Evolutionary conservation across 140 eudicot species (phyloP), one percentile per base, ranked within the genome.

Genomic region (Bidens hawaiensis): DNA sequence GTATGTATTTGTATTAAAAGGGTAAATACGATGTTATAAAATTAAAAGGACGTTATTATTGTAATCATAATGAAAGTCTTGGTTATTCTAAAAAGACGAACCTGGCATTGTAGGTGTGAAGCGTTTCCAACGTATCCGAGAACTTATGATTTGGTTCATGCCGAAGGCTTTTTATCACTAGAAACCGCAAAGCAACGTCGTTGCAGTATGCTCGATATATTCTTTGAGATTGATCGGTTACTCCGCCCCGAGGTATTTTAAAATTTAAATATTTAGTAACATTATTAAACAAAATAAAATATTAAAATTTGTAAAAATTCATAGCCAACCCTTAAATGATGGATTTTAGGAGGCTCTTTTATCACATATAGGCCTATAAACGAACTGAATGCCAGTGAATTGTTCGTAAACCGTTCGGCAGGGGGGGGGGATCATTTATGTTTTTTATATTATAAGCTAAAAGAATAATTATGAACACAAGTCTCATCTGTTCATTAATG

Each of bases 71-170:
- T 47, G 4, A 8, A 6, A 4, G 11, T 13, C 2, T 18, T 47
- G 19, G 24, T 18, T 47, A 16, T 47, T 17, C 26, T 47, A 17
- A 17, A 47, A 17, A 16, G 19, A 7, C 7, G 14, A 7, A 47
- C 5, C 13, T 3, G 25, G 17, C 11, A 17, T 21, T 15, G 58
- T 78, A 94, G 99, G 99, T 94, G 99, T 65, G 97, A 88, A 74
- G 83, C 99, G 18, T 94, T 94, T 76, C 99, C 99, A 58, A 78
- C 97, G 6, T 94, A 94, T 60, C 99, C 99, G 12, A 86, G 99
- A 72, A 94, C 95, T 46, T 94, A 94, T 47, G 99, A 94, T 70
- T 67, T 88, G 81, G 97, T 94, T 64, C 99, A 94, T 77, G 99
- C 88, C 4, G 86, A 94, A 66, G 99, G 99, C 62, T 88, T 94